These are phyloP conservation scores for Globisporangium uncinulatum DNA, from an alignment of 352 stramenopile genomes.

Conservation along the genomic window DNA sequence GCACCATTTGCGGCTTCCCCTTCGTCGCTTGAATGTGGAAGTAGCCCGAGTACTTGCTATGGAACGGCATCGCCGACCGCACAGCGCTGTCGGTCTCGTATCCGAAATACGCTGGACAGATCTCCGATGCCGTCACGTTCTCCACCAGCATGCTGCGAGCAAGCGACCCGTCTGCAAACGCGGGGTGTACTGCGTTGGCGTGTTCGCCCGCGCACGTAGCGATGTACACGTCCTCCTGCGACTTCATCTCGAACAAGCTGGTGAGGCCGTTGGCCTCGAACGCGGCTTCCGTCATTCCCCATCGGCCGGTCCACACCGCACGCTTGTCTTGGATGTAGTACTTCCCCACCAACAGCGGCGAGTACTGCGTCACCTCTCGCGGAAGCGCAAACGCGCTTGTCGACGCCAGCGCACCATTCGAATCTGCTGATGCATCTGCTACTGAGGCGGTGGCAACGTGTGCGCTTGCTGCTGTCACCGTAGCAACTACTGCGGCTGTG, in stretches of 20 bases:
- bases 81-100: conserved; percentile 55
- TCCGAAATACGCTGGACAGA: conserved; percentile 57
- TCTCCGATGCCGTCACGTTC: conserved; percentile 29
- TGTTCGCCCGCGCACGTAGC: conserved; percentile 25
- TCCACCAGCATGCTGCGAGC: conserved; percentile 42
- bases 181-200: conserved; percentile 34
- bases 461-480: neutral
- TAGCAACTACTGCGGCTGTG: neutral
- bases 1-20: conserved; percentile 74
- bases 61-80: conserved; percentile 71
- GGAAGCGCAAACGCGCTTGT: conserved; percentile 23
- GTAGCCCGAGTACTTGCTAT: conserved; percentile 77
- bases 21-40: conserved; percentile 87
- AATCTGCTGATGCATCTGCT: neutral
- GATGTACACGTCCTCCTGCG: conserved; percentile 72
- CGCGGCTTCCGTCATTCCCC: conserved; percentile 81
- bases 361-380: conserved; percentile 58
- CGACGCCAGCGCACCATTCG: neutral
- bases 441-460: neutral
- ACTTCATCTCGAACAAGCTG: conserved; percentile 85
- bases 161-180: conserved; percentile 37
- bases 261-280: conserved; percentile 73
- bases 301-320: conserved; percentile 70
- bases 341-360: conserved; percentile 68
- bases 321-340: conserved; percentile 84